Evolutionary conservation across 371 early-diverging fungal genomes (phyloP), one percentile per base, ranked within the genome.

Genomic region (Saksenaea vasiformis): DNA sequence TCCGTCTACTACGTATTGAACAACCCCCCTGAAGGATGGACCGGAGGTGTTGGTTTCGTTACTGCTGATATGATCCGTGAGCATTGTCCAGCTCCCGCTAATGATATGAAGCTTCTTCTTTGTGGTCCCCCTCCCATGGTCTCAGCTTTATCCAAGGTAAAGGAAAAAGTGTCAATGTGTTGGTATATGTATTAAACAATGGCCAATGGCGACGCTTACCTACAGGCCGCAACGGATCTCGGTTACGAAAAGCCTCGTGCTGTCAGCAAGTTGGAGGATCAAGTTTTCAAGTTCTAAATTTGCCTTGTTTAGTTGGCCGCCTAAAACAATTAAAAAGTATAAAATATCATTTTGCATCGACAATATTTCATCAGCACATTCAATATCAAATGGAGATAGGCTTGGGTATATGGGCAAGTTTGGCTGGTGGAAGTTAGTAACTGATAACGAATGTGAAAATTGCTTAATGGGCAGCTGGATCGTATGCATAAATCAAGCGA

Each of bases 101-200:
- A 80, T 38, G 87, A 92, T 60, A 85, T 90, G 78, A 95, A 97
- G 86, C 70, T 96, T 58, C 83, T 97, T 56, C 73, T 97, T n/a
- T 97, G 98, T 69, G 98, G 98, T 51, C 97, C 97, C 61, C 91
- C 91, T 56, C 95, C 94, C 2, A 96, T 97, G 97, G 78, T 96
- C 66, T 87, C 87, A 64, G 95, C 93, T 61, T 94, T 97, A 95
- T 69, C 83, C 64, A 84, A 77, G 66, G 78, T 74, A 67, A 58
- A 51, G 5, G 27, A 17, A 22, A 57, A 19, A 28, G 56, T 67
- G 66, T 51, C 3, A 10, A 35, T 2, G 10, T 27, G 19, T 73
- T 69, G 64, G 67, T 75, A 39, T 53, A 26, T 3, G 13, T 62
- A 31, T 19, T 15, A 11, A 35, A 22, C 24, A n/a, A 36, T 8